These are phyloP conservation scores for Mitragyna speciosa DNA, from an alignment of 257 asterid genomes.

Conservation along the genomic window DNA sequence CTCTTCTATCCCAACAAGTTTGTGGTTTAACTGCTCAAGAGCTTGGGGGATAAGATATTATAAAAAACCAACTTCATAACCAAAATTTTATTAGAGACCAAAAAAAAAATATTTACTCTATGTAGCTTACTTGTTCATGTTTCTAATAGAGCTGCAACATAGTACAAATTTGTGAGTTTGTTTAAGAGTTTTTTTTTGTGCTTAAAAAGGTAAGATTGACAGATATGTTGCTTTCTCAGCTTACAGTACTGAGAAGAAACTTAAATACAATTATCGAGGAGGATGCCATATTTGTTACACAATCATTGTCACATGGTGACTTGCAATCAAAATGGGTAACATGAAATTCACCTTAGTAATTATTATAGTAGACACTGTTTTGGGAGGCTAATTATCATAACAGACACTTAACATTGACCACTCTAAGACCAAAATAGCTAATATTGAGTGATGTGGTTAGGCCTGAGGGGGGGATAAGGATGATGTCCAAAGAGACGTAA, in stretches of 20 bases:
- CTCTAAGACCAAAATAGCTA: background rate
- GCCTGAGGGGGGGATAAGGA: background rate
- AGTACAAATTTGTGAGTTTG: too few relatives aligned
- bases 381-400: too few relatives aligned
- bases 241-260: too few relatives aligned
- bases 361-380: background rate
- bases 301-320: conserved; percentile 13
- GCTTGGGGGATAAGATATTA: too few relatives aligned
- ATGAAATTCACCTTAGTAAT: conserved; percentile 10
- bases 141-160: too few relatives aligned
- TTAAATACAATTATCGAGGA: conserved; percentile 13
- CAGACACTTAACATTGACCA: background rate
- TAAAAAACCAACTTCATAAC: too few relatives aligned
- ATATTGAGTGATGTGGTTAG: background rate
- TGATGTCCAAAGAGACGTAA: conserved; percentile 3
- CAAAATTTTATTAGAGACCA: too few relatives aligned
- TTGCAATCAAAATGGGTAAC: background rate
- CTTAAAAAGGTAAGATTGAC: background rate
- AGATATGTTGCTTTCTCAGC: background rate
- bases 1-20: background rate
- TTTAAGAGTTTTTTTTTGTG: too few relatives aligned
- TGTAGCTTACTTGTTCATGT: too few relatives aligned
- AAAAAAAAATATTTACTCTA: too few relatives aligned
- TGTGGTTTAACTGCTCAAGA: background rate
- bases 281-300: conserved; percentile 6